Evolutionary conservation across 257 asterid genomes (phyloP).

Genomic region (Apocynum venetum): DNA sequence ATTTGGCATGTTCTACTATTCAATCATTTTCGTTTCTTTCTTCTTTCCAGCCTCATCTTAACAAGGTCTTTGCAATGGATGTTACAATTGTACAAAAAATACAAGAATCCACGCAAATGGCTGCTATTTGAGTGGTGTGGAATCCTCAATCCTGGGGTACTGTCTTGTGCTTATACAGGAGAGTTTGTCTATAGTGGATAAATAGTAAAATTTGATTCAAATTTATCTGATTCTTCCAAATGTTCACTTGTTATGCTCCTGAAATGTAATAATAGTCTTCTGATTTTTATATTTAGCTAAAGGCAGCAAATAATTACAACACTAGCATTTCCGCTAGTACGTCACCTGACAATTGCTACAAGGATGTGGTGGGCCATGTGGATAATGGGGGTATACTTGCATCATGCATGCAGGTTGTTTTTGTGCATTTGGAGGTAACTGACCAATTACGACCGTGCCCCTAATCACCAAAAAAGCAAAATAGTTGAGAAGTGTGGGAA

Average conservation of each 20-base stretch:
- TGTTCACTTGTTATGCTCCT: neutral
- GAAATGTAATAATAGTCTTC: neutral
- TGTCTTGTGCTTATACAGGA: neutral
- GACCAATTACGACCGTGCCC: neutral
- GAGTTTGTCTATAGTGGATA: conserved; percentile 10
- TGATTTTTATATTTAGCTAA: neutral
- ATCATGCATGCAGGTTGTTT: neutral
- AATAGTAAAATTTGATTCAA: neutral
- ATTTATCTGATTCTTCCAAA: neutral
- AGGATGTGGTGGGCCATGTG: neutral
- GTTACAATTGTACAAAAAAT: conserved; percentile 11
- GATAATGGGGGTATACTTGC: conserved; percentile 2
- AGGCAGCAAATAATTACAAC: no score
- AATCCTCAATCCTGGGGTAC: neutral
- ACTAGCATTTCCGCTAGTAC: no score
- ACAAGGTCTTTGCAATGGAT: neutral
- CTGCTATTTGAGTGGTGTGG: conserved; percentile 8
- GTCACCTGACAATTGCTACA: neutral
- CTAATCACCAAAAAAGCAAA: neutral
- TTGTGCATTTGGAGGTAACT: neutral
- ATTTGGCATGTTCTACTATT: neutral
- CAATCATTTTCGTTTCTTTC: neutral
- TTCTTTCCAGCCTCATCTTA: conserved; percentile 10
- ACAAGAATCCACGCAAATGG: conserved; percentile 6
- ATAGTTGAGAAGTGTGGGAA: conserved; percentile 13